Evolutionary conservation across 2,329 filamentous ascomycete genomes (phyloP).

Genomic region (Thelonectria blattea): DNA sequence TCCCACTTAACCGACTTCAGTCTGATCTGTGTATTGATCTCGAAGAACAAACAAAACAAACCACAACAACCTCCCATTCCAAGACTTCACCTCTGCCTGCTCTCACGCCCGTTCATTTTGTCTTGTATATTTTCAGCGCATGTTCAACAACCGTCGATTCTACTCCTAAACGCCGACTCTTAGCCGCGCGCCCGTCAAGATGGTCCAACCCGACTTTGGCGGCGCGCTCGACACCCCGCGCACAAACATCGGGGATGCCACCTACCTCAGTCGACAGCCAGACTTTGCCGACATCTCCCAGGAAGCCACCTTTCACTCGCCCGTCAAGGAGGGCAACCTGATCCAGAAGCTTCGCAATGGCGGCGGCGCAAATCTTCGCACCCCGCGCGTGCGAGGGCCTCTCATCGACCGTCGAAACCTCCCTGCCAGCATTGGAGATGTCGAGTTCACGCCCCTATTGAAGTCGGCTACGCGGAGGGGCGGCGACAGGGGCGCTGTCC

Average conservation of each 20-base stretch:
- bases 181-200: conserved; percentile 42
- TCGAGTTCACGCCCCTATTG: conserved; percentile 93
- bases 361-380: conserved; percentile 68
- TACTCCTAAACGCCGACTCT: conserved; percentile 25
- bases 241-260: conserved; percentile 84
- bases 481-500: conserved; percentile 59
- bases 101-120: not conserved
- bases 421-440: conserved; percentile 66
- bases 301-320: conserved; percentile 86
- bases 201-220: conserved; percentile 69
- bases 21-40: conserved; percentile 29
- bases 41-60: conserved; percentile 30
- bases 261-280: conserved; percentile 72
- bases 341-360: conserved; percentile 76
- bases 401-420: conserved; percentile 76
- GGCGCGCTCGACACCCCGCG: conserved; percentile 81
- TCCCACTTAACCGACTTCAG: conserved; percentile 22
- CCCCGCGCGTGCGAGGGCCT: conserved; percentile 74
- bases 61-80: conserved; percentile 16
- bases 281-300: conserved; percentile 82
- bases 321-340: conserved; percentile 71
- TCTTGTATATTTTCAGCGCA: conserved; percentile 29
- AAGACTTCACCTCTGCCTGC: conserved; percentile 4
- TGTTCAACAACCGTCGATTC: conserved; percentile 24
- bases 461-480: conserved; percentile 78